A percentile compares a stretch with the other conserved stretches of the same genome.
These are phyloP conservation scores for Periconia sp. DNA, from an alignment of 2,329 filamentous ascomycete genomes.

Conservation along the genomic window DNA sequence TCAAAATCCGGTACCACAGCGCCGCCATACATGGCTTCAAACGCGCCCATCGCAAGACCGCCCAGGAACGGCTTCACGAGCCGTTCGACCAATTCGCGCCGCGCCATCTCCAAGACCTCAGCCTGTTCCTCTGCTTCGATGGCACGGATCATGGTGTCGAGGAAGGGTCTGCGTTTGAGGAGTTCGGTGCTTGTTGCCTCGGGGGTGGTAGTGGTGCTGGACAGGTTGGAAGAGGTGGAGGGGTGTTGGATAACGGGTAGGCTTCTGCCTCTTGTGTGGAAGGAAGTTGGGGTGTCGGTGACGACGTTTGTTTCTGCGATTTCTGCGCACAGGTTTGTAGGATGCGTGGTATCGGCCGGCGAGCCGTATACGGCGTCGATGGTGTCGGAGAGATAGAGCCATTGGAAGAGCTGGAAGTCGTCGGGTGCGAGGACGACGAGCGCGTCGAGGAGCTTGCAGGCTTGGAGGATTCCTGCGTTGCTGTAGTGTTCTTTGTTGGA, in stretches of 20 bases:
- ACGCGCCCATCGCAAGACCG: constrained; percentile 87
- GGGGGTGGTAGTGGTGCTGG: neutral
- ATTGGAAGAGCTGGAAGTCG: constrained; percentile 97
- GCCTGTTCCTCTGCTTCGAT: constrained; percentile 37
- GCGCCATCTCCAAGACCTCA: constrained; percentile 56
- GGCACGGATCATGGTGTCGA: constrained; percentile 44
- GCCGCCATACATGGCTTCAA: constrained; percentile 92
- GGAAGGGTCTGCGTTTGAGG: constrained; percentile 41
- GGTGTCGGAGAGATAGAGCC: constrained; percentile 96
- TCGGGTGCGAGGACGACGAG: constrained; percentile 86
- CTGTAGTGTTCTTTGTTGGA: constrained; percentile 74
- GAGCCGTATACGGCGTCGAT: constrained; percentile 87
- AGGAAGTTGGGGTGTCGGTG: constrained; percentile 29
- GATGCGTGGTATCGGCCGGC: constrained; percentile 62
- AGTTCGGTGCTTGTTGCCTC: neutral
- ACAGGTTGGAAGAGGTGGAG: neutral
- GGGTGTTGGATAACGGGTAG: constrained; percentile 3
- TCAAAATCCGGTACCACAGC: constrained; percentile 44
- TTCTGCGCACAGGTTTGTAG: constrained; percentile 80
- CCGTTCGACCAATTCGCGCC: constrained; percentile 68
- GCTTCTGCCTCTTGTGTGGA: constrained; percentile 6
- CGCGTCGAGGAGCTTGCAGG: constrained; percentile 88
- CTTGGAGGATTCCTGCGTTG: constrained; percentile 77
- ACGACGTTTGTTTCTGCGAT: constrained; percentile 65
- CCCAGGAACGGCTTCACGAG: constrained; percentile 87